Conservation (phyloP, 345 rosid species). For the Euclidium syriacum region DNA sequence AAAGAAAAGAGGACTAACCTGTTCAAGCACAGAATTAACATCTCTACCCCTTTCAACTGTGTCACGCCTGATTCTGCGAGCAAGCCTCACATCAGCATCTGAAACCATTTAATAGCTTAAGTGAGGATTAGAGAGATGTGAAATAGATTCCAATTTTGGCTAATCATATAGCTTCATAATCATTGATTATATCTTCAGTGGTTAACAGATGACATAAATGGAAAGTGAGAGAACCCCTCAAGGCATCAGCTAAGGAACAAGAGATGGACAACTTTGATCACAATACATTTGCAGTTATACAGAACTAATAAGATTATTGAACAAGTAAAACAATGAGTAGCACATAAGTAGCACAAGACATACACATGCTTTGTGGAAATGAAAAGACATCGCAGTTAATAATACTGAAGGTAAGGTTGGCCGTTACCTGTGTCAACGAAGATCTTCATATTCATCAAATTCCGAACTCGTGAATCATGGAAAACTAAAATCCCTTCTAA, state of each 20-base stretch:
- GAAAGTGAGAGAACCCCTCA: background rate
- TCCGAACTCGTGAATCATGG: slow-evolving; percentile 85
- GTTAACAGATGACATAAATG: background rate
- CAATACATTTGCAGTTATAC: background rate
- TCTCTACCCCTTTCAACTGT: slow-evolving; percentile 92
- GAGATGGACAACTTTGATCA: background rate
- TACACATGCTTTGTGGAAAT: background rate
- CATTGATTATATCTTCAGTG: background rate
- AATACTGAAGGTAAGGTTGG: background rate
- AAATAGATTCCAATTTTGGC: background rate
- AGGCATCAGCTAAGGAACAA: slow-evolving; percentile 11
- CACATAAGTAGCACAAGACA: background rate
- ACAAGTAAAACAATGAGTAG: background rate
- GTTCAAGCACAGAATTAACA: slow-evolving; percentile 85
- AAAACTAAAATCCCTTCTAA: slow-evolving; percentile 94
- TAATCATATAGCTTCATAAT: background rate
- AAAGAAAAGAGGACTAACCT: slow-evolving; percentile 39
- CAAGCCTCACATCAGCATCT: slow-evolving; percentile 99
- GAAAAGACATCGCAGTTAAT: background rate
- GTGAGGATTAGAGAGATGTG: slow-evolving; percentile 2
- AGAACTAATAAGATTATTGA: background rate
- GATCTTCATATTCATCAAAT: slow-evolving; percentile 93
- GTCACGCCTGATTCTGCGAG: slow-evolving; percentile 97
- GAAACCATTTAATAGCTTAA: slow-evolving; percentile 30
- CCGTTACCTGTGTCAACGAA: slow-evolving; percentile 87